These are phyloP conservation scores for Kwoniella shandongensis DNA, from an alignment of 768 basidiomycete genomes.

Conservation along the genomic window DNA sequence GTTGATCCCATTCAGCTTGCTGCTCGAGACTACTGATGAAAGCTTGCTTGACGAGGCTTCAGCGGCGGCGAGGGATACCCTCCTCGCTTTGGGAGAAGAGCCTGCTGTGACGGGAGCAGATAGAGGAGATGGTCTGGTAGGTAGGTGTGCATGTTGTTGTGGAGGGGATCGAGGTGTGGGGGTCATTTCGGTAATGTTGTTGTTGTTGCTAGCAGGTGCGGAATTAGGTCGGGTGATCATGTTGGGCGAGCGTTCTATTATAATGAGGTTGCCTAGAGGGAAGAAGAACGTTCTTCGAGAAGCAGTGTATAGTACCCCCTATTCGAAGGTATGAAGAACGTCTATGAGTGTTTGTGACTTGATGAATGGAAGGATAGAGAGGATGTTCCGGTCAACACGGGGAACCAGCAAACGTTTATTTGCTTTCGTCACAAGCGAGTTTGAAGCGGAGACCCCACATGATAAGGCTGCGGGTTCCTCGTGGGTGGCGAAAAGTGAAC, in stretches of 20 bases:
- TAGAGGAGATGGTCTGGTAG: conserved; percentile 15
- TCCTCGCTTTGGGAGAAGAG: conserved; percentile 1
- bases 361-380: too few relatives aligned
- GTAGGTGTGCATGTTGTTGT: conserved; percentile 5
- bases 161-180: conserved; percentile 17
- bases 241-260: too few relatives aligned
- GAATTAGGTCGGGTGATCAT: background rate
- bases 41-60: conserved; percentile 9
- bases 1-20: conserved; percentile 2
- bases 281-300: conserved; percentile 2
- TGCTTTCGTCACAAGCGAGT: too few relatives aligned
- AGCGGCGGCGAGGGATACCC: conserved; percentile 6
- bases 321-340: too few relatives aligned
- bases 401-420: background rate
- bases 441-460: too few relatives aligned
- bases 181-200: background rate
- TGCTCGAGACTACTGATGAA: background rate
- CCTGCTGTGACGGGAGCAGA: conserved; percentile 7
- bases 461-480: too few relatives aligned
- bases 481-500: too few relatives aligned
- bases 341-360: background rate
- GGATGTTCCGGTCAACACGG: conserved; percentile 1
- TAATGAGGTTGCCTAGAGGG: too few relatives aligned
- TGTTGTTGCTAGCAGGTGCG: background rate
- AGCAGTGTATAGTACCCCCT: background rate